Base-by-base conservation (phyloP, 139 green algal genomes). In the Tetradesmus obliquus region DNA sequence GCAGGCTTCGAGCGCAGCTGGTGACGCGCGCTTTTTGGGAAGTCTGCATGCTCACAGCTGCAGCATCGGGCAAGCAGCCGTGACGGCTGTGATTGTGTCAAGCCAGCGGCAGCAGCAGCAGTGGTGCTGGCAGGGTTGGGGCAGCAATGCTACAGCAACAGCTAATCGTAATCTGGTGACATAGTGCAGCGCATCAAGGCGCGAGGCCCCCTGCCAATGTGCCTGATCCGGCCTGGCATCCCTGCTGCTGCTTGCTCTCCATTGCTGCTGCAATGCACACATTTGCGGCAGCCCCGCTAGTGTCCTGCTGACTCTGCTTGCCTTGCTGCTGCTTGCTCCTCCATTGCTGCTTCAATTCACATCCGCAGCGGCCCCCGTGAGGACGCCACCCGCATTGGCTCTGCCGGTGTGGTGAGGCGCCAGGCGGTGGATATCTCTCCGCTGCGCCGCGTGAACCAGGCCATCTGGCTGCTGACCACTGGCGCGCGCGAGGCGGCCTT, bases 371-470 rank as follows among this genome's bases (percentile, higher is more conserved):
- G 98, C 24, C 98, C 98, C 10, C 97, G 98, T 93, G 98, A 99
- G 94, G 98, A 99, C 88, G 98, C 98, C 88, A 99, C 98, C 62
- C 97, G 98, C 91, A 99, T 99, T 91, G 98, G 98, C 83, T 98
- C 94, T 55, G 98, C 98, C 45, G 98, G 98, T 96, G 98, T 99
- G 79, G 98, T 99, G 74, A 96, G 97, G 74, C 94, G 98, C 84
- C 98, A 99, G 95, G 98, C 98, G 54, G 98, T 99, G 85, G 98
- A 99, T 97, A 98, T 99, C 95, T 99, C 98, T 7, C 98, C 98
- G n/a, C 97, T 99, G 91, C 96, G 98, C 92, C 96, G 98, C 88
- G 98, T 99, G 10, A 99, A 99, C 97, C 96, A 98, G 94, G 97
- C 98, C 90, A 99, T 99, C 95, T 99, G 96, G 92, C 95, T 99